phyloP scores from a whole-genome alignment of 345 rosid genomes.

The Gossypium stocksii region DNA sequence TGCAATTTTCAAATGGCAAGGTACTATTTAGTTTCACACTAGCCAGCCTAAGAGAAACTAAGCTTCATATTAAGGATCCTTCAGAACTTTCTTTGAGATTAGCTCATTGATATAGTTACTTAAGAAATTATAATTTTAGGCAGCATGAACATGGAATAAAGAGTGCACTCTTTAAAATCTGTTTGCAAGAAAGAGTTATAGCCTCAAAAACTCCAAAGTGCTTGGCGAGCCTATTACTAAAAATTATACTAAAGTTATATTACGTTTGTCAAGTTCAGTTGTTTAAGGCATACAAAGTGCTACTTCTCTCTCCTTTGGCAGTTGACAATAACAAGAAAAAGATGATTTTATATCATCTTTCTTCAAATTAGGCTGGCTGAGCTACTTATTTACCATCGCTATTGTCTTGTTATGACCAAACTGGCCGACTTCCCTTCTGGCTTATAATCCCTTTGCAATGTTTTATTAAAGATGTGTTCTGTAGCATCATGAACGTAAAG shows the following conservation, averaged over 20 bases:
- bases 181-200: not conserved
- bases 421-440: not conserved
- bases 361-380: not conserved
- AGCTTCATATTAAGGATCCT: not conserved
- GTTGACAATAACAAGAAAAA: not conserved
- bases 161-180: not conserved
- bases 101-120: not conserved
- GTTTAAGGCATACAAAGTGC: not conserved
- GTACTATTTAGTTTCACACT: conserved; percentile 26
- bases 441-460: not conserved
- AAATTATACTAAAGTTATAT: not conserved
- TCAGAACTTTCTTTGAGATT: not conserved
- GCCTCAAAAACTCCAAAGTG: not conserved
- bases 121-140: conserved; percentile 1
- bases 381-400: not conserved
- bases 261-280: not conserved
- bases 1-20: conserved; percentile 93
- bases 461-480: not conserved
- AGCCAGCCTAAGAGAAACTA: conserved; percentile 1
- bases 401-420: not conserved
- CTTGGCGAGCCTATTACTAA: not conserved
- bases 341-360: not conserved
- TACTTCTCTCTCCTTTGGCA: not conserved
- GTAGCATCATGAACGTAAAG: not conserved
- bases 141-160: not conserved